Conservation (phyloP, 768 basidiomycete genomes). For the Myochromella boudieri region DNA sequence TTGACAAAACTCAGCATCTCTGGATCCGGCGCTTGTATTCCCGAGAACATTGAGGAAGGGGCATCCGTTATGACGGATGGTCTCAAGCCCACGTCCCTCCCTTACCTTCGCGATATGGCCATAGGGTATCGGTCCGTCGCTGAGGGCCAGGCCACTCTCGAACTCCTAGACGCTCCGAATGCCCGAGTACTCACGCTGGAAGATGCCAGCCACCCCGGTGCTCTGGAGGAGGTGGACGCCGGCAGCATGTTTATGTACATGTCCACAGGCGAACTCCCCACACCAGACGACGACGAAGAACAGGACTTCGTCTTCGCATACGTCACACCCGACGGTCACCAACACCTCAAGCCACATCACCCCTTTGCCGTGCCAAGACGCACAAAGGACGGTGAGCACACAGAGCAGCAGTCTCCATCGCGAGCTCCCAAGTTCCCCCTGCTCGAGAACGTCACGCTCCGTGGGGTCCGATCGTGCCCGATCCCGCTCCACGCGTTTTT, state of each 20-base stretch:
- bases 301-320: conserved; percentile 14
- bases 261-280: conserved; percentile 30
- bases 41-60: conserved; percentile 24
- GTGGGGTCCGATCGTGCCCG: conserved; percentile 35
- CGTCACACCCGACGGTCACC: conserved; percentile 5
- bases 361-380: too few species aligned
- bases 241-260: conserved; percentile 36
- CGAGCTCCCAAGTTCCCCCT: conserved; percentile 23
- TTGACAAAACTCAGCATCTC: conserved; percentile 45
- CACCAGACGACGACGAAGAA: conserved; percentile 13
- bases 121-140: conserved; percentile 44
- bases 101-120: conserved; percentile 34
- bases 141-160: conserved; percentile 39
- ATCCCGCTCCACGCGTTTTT: conserved; percentile 31
- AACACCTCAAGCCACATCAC: too few species aligned
- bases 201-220: conserved; percentile 43
- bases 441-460: conserved; percentile 34
- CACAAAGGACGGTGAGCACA: neutral
- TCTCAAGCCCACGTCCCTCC: conserved; percentile 33
- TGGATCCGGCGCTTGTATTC: conserved; percentile 44
- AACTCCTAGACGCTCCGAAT: conserved; percentile 39
- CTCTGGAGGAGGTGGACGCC: conserved; percentile 39
- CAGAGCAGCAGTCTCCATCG: conserved; percentile 11
- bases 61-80: conserved; percentile 18
- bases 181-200: conserved; percentile 39